Evolutionary conservation across 108 stramenopile species (phyloP).

Genomic region (Skeletonema costatum): DNA sequence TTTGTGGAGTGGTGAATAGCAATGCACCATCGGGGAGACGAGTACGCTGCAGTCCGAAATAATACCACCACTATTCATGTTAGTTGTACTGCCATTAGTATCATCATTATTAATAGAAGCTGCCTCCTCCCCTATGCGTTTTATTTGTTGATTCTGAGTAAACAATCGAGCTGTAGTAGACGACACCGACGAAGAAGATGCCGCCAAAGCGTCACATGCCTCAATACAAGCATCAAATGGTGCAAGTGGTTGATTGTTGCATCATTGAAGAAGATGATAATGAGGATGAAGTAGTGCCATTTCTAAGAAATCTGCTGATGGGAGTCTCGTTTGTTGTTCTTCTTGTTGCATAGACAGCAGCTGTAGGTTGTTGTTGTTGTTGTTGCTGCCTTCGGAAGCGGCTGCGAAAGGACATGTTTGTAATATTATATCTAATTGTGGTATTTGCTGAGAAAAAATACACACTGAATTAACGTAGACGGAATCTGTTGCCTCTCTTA

Average conservation of each 20-base stretch:
- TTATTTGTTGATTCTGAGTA: too few relatives aligned
- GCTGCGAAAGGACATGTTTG: background rate
- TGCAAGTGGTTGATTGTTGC: slow-evolving; percentile 12
- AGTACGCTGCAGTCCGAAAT: slow-evolving; percentile 60
- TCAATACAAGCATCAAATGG: slow-evolving; percentile 57
- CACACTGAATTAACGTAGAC: too few relatives aligned
- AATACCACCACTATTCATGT: background rate
- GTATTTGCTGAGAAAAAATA: too few relatives aligned
- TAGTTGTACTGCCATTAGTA: background rate
- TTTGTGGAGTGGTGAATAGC: slow-evolving; percentile 42
- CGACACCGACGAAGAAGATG: slow-evolving; percentile 7
- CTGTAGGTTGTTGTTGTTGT: background rate
- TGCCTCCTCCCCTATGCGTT: background rate
- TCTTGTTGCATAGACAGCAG: background rate
- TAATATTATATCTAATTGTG: too few relatives aligned
- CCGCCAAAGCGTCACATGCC: slow-evolving; percentile 51
- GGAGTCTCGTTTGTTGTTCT: background rate
- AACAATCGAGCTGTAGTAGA: too few relatives aligned
- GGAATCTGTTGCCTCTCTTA: too few relatives aligned
- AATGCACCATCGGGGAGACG: slow-evolving; percentile 73
- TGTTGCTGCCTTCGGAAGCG: background rate
- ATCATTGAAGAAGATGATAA: background rate
- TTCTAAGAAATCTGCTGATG: background rate
- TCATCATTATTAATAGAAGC: background rate
- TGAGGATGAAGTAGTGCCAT: too few relatives aligned